Base-by-base conservation (phyloP, 2,329 filamentous ascomycete species). In the Aureobasidium sp. region DNA sequence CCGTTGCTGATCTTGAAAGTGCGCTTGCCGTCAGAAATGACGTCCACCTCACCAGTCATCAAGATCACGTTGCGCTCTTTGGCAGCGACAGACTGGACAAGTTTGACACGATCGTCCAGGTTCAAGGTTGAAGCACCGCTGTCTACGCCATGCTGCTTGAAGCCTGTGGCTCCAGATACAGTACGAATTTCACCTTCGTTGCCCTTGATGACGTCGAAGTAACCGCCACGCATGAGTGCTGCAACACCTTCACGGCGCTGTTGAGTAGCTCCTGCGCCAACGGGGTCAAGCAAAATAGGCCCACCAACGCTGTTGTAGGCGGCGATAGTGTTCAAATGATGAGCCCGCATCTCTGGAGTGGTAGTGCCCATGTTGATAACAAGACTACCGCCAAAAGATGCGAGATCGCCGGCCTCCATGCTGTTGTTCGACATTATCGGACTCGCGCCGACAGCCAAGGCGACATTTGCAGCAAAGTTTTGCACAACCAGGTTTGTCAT, bases 401-500 rank as follows among this genome's bases (percentile, higher is more conserved):
- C 86, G n/a, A 97, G 82, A 70, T 97, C 92, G 8, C 77, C 73
- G 0, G 91, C 91, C 79, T 97, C 93, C 56, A 86, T 84, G 29
- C 87, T 89, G 69, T 92, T 89, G 73, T 90, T 92, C 8, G 91
- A 87, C 93, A 97, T 97, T 74, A 97, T 97, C 42, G 93, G 93
- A 22, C 89, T 94, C 14, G 89, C 89, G 39, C 93, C 93, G 22
- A 95, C 82, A 37, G 88, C 85, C 17, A 97, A 82, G 42, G 90
- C 91, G 3, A 97, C 87, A 70, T 96, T 97, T 58, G 94, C 93
- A 17, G 92, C 90, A 70, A 97, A 89, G 76, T 97, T 96, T 70
- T 96, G 91, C 25, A 97, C 93, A 0, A 97, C 93, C 58, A 92
- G 81, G 73, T 97, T 97, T 59, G 94, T 97, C 90, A 97, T 97